Percentiles rank a stretch among this genome's conserved stretches.
phyloP scores from a whole-genome alignment of 768 basidiomycete species.

The Rhizopogon roseolus region DNA sequence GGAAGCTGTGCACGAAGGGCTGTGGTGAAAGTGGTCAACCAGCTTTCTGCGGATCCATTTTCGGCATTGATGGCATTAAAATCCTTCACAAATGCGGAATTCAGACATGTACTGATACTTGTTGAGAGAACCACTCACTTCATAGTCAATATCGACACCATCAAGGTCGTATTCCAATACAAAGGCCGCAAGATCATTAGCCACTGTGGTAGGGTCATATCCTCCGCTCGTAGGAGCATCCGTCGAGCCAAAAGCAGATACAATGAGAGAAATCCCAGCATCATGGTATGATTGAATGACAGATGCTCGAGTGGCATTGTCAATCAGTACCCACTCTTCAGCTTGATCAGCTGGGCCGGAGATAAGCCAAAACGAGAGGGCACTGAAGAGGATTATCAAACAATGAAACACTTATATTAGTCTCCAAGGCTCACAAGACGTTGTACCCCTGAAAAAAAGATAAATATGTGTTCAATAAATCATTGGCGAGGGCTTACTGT shows the following conservation, averaged over 20 bases:
- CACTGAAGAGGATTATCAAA: conserved; percentile 19
- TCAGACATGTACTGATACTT: neutral
- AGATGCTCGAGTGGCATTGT: conserved; percentile 37
- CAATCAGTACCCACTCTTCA: conserved; percentile 46
- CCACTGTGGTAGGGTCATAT: conserved; percentile 57
- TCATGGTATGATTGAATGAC: conserved; percentile 50
- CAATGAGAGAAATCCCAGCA: conserved; percentile 58
- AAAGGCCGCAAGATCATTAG: conserved; percentile 61
- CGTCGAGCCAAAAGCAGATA: conserved; percentile 54
- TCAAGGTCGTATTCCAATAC: conserved; percentile 59
- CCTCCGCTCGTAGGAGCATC: conserved; percentile 53
- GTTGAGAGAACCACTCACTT: conserved; percentile 25
- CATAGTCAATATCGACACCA: conserved; percentile 75
- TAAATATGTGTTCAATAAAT: neutral
- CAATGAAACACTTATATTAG: neutral
- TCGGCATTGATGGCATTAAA: conserved; percentile 54
- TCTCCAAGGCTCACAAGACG: conserved; percentile 41
- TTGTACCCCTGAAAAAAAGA: conserved; percentile 43
- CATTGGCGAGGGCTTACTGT: conserved; percentile 16
- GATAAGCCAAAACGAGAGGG: conserved; percentile 49
- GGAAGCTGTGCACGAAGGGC: conserved; percentile 27
- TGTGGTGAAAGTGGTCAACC: conserved; percentile 28
- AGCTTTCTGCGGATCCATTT: conserved; percentile 45
- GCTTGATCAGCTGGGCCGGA: conserved; percentile 61
- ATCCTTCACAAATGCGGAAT: conserved; percentile 35